A percentile compares a stretch with the other conserved stretches of the same genome.
Evolutionary conservation across 441 rosid genomes (phyloP).

Genomic region (Iberis amara): DNA sequence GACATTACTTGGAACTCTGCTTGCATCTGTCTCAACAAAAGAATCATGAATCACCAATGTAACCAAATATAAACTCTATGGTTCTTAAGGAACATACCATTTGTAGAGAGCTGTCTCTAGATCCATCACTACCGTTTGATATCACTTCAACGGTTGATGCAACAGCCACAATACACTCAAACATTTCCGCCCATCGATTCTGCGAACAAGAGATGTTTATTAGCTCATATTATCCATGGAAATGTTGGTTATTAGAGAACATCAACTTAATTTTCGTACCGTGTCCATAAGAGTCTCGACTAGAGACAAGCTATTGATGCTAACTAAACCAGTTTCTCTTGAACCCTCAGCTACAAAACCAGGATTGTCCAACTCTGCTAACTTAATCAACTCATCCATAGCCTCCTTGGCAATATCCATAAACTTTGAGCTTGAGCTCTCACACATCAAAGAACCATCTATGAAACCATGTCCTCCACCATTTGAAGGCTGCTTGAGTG

Average conservation of each 20-base stretch:
- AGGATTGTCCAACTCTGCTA: constrained; percentile 33
- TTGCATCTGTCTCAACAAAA: constrained; percentile 37
- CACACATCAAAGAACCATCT: constrained; percentile 26
- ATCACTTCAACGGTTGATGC: constrained; percentile 37
- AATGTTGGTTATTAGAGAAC: neutral
- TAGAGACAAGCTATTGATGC: constrained; percentile 40
- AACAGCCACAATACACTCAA: constrained; percentile 34
- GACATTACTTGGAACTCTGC: constrained; percentile 58
- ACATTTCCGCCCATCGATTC: constrained; percentile 49
- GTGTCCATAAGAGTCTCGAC: constrained; percentile 52
- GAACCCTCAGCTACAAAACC: constrained; percentile 41
- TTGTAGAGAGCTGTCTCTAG: constrained; percentile 39
- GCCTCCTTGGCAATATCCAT: constrained; percentile 43
- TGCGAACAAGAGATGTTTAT: constrained; percentile 21
- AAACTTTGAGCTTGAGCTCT: constrained; percentile 1
- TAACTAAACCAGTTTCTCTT: constrained; percentile 42
- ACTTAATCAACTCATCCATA: constrained; percentile 44
- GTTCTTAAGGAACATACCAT: constrained; percentile 32
- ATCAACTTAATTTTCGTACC: constrained; percentile 37
- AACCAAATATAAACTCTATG: neutral
- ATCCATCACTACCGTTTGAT: constrained; percentile 36
- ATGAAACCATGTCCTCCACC: constrained; percentile 34
- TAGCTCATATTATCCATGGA: no score
- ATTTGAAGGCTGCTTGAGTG: constrained; percentile 31
- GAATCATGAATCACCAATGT: constrained; percentile 2